phyloP scores from a whole-genome alignment of 2,329 filamentous ascomycete species.

The Cercospora sp. region DNA sequence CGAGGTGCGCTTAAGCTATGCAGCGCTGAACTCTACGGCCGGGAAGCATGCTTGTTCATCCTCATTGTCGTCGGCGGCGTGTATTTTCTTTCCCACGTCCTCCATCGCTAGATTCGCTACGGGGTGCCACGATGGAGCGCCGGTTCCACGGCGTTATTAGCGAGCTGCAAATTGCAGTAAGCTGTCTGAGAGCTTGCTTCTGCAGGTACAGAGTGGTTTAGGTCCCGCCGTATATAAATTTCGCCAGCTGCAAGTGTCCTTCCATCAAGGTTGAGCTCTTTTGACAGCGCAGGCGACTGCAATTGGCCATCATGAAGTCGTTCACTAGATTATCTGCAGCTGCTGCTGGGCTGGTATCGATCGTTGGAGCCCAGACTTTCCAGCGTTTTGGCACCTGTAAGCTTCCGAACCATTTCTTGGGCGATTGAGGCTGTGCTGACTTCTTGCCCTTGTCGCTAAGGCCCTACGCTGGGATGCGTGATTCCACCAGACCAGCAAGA shows the following conservation, averaged over 20 bases:
- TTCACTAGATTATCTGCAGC: constrained; percentile 16
- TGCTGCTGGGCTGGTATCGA: constrained; percentile 13
- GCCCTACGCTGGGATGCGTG: constrained; percentile 56
- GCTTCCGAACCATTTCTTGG: not conserved
- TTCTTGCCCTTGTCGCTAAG: constrained; percentile 56
- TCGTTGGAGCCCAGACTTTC: constrained; percentile 52
- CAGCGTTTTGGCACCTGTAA: constrained; percentile 56
- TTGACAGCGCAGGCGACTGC: constrained; percentile 4
- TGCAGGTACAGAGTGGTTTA: constrained; percentile 15
- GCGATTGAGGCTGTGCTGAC: constrained; percentile 47
- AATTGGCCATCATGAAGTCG: constrained; percentile 20
- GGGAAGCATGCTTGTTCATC: constrained; percentile 13
- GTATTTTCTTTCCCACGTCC: not conserved
- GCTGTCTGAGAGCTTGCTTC: constrained; percentile 8
- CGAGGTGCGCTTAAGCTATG: constrained; percentile 15
- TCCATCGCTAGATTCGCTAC: not conserved
- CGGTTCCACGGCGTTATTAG: constrained; percentile 6
- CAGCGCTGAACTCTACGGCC: constrained; percentile 7
- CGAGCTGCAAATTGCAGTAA: constrained; percentile 1
- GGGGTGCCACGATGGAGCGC: not conserved
- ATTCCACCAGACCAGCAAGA: constrained; percentile 67
- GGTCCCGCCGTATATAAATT: constrained; percentile 1
- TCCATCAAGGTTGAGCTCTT: constrained; percentile 25
- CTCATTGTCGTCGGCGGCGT: constrained; percentile 13
- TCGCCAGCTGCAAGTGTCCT: not conserved